phyloP scores from a whole-genome alignment of 176 grass and related monocot species.

The Aegilops sharonensis region DNA sequence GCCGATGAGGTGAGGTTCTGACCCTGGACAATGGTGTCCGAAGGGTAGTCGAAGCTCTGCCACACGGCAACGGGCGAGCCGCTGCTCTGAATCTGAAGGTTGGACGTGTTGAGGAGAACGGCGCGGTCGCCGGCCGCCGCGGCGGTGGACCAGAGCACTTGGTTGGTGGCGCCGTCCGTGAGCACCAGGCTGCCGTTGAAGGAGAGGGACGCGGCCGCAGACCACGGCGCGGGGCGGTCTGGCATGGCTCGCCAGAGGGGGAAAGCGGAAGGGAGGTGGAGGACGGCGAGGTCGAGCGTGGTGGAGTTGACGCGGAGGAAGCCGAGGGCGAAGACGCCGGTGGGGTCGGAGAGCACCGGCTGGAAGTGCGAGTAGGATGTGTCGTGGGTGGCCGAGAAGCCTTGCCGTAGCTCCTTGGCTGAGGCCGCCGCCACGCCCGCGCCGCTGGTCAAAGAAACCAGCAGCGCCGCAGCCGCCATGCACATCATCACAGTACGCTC shows the following conservation, averaged over 20 bases:
- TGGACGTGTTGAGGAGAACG: slow-evolving; percentile 79
- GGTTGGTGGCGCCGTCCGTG: slow-evolving; percentile 36
- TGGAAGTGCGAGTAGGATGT: slow-evolving; percentile 64
- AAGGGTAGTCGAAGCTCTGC: slow-evolving; percentile 87
- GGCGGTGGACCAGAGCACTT: slow-evolving; percentile 58
- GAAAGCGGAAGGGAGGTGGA: slow-evolving; percentile 74
- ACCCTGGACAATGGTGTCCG: slow-evolving; percentile 77
- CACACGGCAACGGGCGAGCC: slow-evolving; percentile 28
- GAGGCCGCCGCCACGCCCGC: background rate
- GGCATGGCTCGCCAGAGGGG: slow-evolving; percentile 72
- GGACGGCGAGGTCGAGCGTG: slow-evolving; percentile 69
- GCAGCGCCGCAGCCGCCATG: slow-evolving; percentile 26
- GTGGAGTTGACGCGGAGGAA: slow-evolving; percentile 67
- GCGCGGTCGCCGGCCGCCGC: slow-evolving; percentile 45
- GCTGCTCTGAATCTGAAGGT: slow-evolving; percentile 68
- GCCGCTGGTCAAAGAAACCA: background rate
- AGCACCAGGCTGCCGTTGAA: slow-evolving; percentile 65
- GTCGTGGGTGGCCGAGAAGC: slow-evolving; percentile 65
- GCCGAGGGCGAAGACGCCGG: slow-evolving; percentile 67
- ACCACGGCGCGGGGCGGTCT: slow-evolving; percentile 44
- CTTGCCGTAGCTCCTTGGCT: slow-evolving; percentile 52
- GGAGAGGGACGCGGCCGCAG: slow-evolving; percentile 40
- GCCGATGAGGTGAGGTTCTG: slow-evolving; percentile 78
- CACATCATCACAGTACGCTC: background rate
- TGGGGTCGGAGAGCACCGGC: slow-evolving; percentile 72